These are phyloP conservation scores for Rauvolfia tetraphylla DNA, from an alignment of 257 asterid species.

Conservation along the genomic window DNA sequence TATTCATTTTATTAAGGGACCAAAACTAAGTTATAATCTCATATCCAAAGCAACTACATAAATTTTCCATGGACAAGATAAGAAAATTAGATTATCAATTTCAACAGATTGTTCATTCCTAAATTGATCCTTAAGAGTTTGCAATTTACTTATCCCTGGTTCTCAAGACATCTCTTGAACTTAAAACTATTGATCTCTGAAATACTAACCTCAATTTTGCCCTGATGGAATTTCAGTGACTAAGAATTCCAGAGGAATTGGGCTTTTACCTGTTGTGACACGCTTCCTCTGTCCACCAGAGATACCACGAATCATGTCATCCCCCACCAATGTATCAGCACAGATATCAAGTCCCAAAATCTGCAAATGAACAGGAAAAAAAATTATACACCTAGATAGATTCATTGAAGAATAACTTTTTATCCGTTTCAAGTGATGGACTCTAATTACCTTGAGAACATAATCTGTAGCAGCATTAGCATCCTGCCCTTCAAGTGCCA, in stretches of 20 bases:
- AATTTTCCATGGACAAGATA: not conserved
- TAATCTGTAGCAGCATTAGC: constrained; percentile 5
- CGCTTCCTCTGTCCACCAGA: constrained; percentile 90
- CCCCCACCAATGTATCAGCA: constrained; percentile 83
- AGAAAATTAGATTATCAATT: not conserved
- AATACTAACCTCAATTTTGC: not conserved
- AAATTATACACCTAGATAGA: not conserved
- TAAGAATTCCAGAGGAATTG: not conserved
- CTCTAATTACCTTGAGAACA: constrained; percentile 6
- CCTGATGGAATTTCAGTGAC: not conserved
- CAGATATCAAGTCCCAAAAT: constrained; percentile 82
- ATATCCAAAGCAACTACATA: not conserved
- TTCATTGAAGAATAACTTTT: not conserved
- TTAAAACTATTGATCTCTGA: not conserved
- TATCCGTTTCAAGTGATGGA: not conserved
- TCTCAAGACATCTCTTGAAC: not conserved
- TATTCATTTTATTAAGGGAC: not conserved
- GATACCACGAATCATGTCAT: constrained; percentile 78
- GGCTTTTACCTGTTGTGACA: constrained; percentile 61
- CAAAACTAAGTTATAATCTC: not conserved
- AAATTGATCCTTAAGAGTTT: not conserved
- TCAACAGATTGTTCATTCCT: not conserved
- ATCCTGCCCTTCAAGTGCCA: constrained; percentile 9
- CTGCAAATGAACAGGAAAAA: constrained; percentile 26
- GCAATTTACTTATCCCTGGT: not conserved